phyloP scores from a whole-genome alignment of 768 basidiomycete genomes.

The Trametes maxima region DNA sequence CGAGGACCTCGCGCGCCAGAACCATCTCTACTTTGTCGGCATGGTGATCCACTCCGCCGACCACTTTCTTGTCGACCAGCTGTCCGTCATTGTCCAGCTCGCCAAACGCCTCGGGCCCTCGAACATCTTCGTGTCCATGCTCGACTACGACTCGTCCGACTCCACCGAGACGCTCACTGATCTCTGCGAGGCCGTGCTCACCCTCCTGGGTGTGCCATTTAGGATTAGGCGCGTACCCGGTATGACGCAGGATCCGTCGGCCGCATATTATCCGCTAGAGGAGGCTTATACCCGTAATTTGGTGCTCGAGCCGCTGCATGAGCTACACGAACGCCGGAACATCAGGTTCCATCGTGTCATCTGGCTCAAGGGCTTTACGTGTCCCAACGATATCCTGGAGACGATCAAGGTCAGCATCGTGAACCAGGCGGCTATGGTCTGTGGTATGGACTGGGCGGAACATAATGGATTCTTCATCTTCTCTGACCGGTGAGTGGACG shows the following conservation, averaged over 20 bases:
- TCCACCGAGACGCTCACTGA: conserved; percentile 94
- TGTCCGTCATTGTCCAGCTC: conserved; percentile 96
- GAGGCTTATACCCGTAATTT: conserved; percentile 94
- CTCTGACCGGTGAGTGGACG: conserved; percentile 79
- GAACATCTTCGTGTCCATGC: conserved; percentile 95
- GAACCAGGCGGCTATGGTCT: conserved; percentile 97
- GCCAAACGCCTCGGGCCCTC: conserved; percentile 86
- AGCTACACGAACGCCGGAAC: conserved; percentile 72
- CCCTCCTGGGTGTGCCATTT: conserved; percentile 90
- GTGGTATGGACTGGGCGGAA: conserved; percentile 99
- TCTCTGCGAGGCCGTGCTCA: conserved; percentile 93
- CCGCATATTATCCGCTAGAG: conserved; percentile 94
- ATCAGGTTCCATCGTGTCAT: conserved; percentile 90
- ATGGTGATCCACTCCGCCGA: conserved; percentile 97
- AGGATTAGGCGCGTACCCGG: conserved; percentile 88
- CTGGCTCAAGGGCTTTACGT: conserved; percentile 99
- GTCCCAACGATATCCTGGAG: conserved; percentile 97
- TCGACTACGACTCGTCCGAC: conserved; percentile 95
- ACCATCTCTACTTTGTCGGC: conserved; percentile 91
- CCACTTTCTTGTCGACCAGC: conserved; percentile 98
- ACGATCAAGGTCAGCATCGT: conserved; percentile 87
- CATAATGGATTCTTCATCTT: conserved; percentile 97
- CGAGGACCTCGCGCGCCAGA: conserved; percentile 81
- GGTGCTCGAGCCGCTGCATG: conserved; percentile 86
- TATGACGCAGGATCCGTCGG: conserved; percentile 87